phyloP scores from a whole-genome alignment of 1,139 yeast genomes.

The Kodamaea suecica region DNA sequence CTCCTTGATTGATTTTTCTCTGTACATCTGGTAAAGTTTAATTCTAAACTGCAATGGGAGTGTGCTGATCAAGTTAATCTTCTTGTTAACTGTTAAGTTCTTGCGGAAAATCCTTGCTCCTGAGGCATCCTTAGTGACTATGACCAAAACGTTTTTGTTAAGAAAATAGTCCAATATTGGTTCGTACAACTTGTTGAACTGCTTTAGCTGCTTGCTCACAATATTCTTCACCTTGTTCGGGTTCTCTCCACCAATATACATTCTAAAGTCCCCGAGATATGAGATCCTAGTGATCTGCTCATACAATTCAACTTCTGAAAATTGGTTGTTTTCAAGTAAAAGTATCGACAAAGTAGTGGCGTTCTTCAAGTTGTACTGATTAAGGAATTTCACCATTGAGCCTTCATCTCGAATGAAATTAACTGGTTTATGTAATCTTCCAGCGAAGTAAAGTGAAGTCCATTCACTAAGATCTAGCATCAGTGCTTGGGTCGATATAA shows the following conservation, averaged over 20 bases:
- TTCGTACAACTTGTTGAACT: conserved; percentile 67
- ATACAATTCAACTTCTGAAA: conserved; percentile 66
- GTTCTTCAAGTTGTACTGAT: conserved; percentile 72
- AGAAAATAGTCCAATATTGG: conserved; percentile 48
- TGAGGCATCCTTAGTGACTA: conserved; percentile 15
- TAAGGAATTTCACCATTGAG: conserved; percentile 57
- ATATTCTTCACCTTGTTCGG: conserved; percentile 86
- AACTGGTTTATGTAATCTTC: conserved; percentile 93
- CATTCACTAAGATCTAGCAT: conserved; percentile 73
- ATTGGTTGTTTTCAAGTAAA: conserved; percentile 34
- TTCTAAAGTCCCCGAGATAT: conserved; percentile 88
- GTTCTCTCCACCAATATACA: conserved; percentile 85
- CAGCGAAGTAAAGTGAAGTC: conserved; percentile 85
- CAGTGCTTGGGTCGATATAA: conserved; percentile 60
- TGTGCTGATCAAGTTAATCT: conserved; percentile 32
- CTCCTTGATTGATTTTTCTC: conserved; percentile 28
- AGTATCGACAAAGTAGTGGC: conserved; percentile 77
- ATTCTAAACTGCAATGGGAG: conserved; percentile 54
- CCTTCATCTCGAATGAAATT: conserved; percentile 61
- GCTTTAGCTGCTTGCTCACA: conserved; percentile 68
- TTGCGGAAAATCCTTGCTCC: conserved; percentile 19
- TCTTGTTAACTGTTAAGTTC: conserved; percentile 18
- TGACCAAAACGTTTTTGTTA: conserved; percentile 18
- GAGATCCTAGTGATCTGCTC: conserved; percentile 76
- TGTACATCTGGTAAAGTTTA: conserved; percentile 41